Conservation (phyloP, 768 basidiomycete genomes). For the Pluteus cervinus region DNA sequence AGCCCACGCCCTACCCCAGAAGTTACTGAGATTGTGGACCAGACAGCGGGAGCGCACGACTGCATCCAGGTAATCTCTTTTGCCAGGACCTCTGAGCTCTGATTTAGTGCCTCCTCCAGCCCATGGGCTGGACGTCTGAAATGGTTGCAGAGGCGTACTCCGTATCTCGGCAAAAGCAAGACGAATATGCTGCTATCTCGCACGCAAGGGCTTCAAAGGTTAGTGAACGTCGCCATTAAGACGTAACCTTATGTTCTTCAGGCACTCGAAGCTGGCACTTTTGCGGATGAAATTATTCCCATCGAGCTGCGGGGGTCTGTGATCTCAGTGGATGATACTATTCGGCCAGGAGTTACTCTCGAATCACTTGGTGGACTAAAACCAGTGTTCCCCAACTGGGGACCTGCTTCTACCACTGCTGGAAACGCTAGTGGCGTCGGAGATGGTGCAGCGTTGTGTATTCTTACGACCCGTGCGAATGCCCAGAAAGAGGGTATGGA, state of each 20-base stretch:
- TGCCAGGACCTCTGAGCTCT: background rate
- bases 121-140: conserved; percentile 96
- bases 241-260: conserved; percentile 16
- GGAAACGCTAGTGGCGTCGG: conserved; percentile 88
- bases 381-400: conserved; percentile 84
- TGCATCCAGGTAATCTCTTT: conserved; percentile 56
- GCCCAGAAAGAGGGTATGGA: conserved; percentile 75
- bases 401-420: conserved; percentile 62
- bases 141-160: conserved; percentile 79
- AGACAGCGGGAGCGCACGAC: conserved; percentile 62
- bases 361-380: conserved; percentile 77
- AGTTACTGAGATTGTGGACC: conserved; percentile 51
- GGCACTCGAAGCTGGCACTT: conserved; percentile 67
- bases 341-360: conserved; percentile 74
- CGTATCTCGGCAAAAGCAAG: conserved; percentile 78
- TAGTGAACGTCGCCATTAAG: too few relatives aligned
- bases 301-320: conserved; percentile 65
- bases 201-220: conserved; percentile 76
- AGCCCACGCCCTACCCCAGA: conserved; percentile 75
- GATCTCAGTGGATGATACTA: conserved; percentile 78
- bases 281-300: conserved; percentile 86
- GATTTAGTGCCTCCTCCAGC: conserved; percentile 31
- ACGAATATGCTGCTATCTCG: conserved; percentile 84
- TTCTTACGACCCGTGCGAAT: conserved; percentile 73
- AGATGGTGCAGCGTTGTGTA: conserved; percentile 84